phyloP scores from a whole-genome alignment of 164 flowering plant genomes.

The Nymphaea colorata region DNA sequence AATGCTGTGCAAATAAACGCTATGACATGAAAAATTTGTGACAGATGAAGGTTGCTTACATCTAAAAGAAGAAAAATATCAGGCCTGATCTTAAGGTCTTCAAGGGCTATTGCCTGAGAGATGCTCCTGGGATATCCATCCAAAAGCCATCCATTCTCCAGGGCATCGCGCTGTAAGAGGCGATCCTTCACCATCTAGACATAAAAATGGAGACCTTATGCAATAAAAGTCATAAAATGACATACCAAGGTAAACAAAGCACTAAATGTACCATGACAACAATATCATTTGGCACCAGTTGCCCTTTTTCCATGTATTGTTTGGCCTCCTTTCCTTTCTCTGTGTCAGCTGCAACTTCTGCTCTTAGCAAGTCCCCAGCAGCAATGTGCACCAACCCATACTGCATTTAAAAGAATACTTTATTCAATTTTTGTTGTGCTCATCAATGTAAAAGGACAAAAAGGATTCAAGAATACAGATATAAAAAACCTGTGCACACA shows the following conservation, averaged over 20 bases:
- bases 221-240: background rate
- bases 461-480: constrained; percentile 13
- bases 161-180: constrained; percentile 54
- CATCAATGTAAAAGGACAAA: constrained; percentile 13
- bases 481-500: too few relatives aligned
- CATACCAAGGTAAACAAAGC: background rate
- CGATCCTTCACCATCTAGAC: constrained; percentile 95
- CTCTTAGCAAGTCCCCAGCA: constrained; percentile 90
- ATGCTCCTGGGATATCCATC: constrained; percentile 96
- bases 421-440: constrained; percentile 26
- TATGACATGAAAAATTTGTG: too few relatives aligned
- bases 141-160: constrained; percentile 89
- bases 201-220: background rate
- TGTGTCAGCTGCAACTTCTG: constrained; percentile 73
- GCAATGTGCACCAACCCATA: constrained; percentile 89
- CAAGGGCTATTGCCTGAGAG: constrained; percentile 85
- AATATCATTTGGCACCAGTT: constrained; percentile 79
- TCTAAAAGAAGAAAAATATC: constrained; percentile 84
- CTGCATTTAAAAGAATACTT: constrained; percentile 41
- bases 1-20: too few relatives aligned
- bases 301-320: constrained; percentile 84
- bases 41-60: constrained; percentile 25
- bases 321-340: constrained; percentile 86
- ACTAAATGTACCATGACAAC: constrained; percentile 59
- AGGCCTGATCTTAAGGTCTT: constrained; percentile 59